Conservation (phyloP, 495 filamentous ascomycete genomes). For the Ascobolus immersus region DNA sequence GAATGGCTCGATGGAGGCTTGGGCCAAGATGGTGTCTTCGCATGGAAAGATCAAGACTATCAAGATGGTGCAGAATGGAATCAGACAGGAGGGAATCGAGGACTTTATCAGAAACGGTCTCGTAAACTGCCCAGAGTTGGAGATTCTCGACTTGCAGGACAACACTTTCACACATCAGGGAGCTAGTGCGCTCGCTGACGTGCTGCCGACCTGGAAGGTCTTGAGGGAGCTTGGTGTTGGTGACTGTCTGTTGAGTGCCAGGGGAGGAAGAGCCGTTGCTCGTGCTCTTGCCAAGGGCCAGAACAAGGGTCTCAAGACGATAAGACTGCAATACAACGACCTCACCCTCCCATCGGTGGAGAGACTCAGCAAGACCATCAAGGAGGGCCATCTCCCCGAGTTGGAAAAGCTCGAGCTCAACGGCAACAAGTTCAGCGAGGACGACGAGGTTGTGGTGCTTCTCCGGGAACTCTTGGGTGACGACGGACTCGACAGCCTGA, state of each 20-base stretch:
- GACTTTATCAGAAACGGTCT: constrained; percentile 54
- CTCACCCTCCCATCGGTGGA: constrained; percentile 50
- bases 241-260: constrained; percentile 60
- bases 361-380: constrained; percentile 34
- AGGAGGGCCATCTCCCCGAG: constrained; percentile 6
- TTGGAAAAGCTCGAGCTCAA: constrained; percentile 43
- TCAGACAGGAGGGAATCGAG: constrained; percentile 73
- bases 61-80: constrained; percentile 98
- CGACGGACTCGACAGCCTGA: constrained; percentile 68
- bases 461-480: constrained; percentile 43
- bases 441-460: constrained; percentile 30
- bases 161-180: constrained; percentile 80
- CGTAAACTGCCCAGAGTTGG: constrained; percentile 32
- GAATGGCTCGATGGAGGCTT: constrained; percentile 83
- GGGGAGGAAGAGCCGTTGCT: constrained; percentile 49
- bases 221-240: constrained; percentile 67
- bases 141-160: constrained; percentile 74
- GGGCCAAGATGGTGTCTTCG: constrained; percentile 62
- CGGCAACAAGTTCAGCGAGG: constrained; percentile 74
- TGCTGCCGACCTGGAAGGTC: constrained; percentile 44
- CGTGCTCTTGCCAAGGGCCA: constrained; percentile 44
- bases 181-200: constrained; percentile 49
- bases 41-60: constrained; percentile 57
- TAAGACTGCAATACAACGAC: constrained; percentile 85
- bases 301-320: constrained; percentile 49